Evolutionary conservation across 75 land plant genomes (phyloP).

Genomic region (Pseudotsuga menziesii): DNA sequence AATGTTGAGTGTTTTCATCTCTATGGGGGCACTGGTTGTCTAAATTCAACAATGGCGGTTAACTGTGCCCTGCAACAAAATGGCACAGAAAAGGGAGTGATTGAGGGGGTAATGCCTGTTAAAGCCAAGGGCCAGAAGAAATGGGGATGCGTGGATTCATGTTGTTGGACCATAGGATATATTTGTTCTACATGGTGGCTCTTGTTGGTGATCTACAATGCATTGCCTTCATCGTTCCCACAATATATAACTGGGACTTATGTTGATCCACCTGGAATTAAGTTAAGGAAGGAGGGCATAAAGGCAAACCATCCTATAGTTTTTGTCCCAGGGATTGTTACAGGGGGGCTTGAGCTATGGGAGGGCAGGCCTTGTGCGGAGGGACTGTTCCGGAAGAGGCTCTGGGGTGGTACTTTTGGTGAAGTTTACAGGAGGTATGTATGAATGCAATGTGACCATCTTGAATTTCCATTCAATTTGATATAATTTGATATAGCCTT

Average conservation of each 20-base stretch:
- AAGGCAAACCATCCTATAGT: constrained; percentile 77
- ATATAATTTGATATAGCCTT: too few relatives aligned
- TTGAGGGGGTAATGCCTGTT: too few relatives aligned
- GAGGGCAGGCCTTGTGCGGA: constrained; percentile 87
- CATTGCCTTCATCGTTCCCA: constrained; percentile 71
- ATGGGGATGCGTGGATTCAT: constrained; percentile 74
- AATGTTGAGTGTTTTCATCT: too few relatives aligned
- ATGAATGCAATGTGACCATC: neutral
- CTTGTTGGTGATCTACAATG: constrained; percentile 67
- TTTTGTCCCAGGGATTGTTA: constrained; percentile 96
- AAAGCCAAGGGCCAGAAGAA: neutral
- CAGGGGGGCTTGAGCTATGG: constrained; percentile 96
- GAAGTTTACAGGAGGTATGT: constrained; percentile 84
- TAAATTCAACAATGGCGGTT: too few relatives aligned
- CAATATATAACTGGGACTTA: constrained; percentile 81
- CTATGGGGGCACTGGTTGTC: too few relatives aligned
- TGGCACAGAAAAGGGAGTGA: constrained; percentile 2
- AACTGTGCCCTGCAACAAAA: neutral
- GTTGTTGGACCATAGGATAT: constrained; percentile 81
- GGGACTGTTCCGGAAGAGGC: constrained; percentile 83
- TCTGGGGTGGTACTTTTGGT: constrained; percentile 98
- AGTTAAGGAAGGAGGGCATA: constrained; percentile 69
- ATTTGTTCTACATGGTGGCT: constrained; percentile 78
- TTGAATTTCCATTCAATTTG: too few relatives aligned
- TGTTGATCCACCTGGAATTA: constrained; percentile 85